Evolutionary conservation across 768 basidiomycete species (phyloP), one percentile per base, ranked within the genome.

Genomic region (Leccinum variicolor): DNA sequence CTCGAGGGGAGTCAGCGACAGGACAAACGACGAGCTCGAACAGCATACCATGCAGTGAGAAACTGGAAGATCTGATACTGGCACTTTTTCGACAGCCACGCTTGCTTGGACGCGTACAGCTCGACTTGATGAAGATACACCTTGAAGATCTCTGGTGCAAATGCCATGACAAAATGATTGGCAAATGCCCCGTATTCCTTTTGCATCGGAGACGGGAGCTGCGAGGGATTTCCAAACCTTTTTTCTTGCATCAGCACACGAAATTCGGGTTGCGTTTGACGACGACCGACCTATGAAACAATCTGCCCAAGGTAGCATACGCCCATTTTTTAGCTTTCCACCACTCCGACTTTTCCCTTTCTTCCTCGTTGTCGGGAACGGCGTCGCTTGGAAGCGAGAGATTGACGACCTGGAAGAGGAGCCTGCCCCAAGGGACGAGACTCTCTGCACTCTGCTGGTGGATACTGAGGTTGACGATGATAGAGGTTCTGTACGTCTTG

Each of bases 321-420:
- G 93, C 90, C 94, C 93, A 95, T 69, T 96, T 96, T 76, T 95
- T 95, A 9, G 88, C 82, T 68, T 87, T 88, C 89, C 92, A 92
- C 93, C 94, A 96, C 64, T 91, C 89, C 48, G 79, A 83, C 49
- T 78, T 79, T 74, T 94, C 91, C 34, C 89, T 77, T 15, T 89
- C 88, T 6, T 92, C 89, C 59, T 85, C 82, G 56, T 90, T 84
- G 28, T 80, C 83, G 2, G 90, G 87, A 0, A 92, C 80, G 21
- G 78, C 81, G 3, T 84, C 83, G 53, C 76, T 73, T 0, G 89
- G 89, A 28, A 94, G 76, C 56, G 80, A 77, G 45, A 92, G 73
- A 60, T 88, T 86, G n/a, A 94, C 81, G 19, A 94, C 81, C 51
- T 81, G 78, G 74, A 95, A 93, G 46, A 95, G 75, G 17, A 95